Conservation (phyloP, 2,329 filamentous ascomycete species). For the Coniochaeta sp. region DNA sequence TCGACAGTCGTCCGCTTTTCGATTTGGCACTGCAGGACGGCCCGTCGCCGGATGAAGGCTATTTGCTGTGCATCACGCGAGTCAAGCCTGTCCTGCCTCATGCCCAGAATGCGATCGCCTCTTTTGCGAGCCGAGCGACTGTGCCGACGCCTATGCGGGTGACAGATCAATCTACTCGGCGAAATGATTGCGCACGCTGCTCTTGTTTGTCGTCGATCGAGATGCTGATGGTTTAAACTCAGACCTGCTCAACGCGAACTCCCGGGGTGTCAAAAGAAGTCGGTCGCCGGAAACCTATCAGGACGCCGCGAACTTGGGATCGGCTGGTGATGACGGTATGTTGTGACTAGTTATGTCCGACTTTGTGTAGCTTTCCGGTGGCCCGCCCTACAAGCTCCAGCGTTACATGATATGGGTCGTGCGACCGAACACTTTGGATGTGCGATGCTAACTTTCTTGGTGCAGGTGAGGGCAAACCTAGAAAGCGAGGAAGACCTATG, state of each 20-base stretch:
- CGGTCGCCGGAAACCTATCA: slow-evolving; percentile 64
- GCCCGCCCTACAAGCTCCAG: slow-evolving; percentile 15
- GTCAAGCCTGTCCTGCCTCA: background rate
- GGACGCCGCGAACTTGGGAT: slow-evolving; percentile 44
- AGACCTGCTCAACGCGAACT: slow-evolving; percentile 45
- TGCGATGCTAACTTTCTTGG: slow-evolving; percentile 21
- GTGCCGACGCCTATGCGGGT: background rate
- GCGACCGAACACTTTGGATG: slow-evolving; percentile 19
- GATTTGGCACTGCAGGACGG: background rate
- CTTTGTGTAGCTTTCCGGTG: slow-evolving; percentile 27
- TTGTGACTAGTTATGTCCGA: slow-evolving; percentile 36
- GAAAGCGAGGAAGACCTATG: slow-evolving; percentile 56
- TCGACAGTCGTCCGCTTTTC: background rate
- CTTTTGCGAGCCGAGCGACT: background rate
- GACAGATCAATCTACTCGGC: background rate
- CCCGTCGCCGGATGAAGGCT: background rate
- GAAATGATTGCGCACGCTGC: background rate
- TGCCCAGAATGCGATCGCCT: background rate
- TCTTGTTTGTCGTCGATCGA: slow-evolving; percentile 2
- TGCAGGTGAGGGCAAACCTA: slow-evolving; percentile 38
- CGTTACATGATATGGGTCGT: slow-evolving; percentile 25
- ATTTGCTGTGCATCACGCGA: background rate
- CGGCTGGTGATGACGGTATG: slow-evolving; percentile 69
- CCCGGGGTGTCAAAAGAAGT: slow-evolving; percentile 72
- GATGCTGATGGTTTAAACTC: slow-evolving; percentile 21